Percentiles rank a stretch among this genome's conserved stretches.
These are phyloP conservation scores for Cichorium intybus DNA, from an alignment of 140 eudicot species.

Conservation along the genomic window DNA sequence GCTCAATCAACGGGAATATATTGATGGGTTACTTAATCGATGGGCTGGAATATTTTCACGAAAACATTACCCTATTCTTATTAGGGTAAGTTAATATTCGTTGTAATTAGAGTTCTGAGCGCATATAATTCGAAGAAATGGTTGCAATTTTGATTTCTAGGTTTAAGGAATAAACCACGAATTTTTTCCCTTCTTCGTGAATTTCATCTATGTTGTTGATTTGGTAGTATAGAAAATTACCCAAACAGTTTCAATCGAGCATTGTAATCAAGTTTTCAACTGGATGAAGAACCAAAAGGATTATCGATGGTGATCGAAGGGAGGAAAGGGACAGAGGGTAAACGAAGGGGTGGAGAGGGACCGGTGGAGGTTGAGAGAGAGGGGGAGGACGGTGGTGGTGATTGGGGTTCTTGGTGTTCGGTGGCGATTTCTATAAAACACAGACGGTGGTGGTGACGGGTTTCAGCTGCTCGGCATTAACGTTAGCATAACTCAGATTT, in stretches of 20 bases:
- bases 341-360: too few relatives aligned
- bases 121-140: neutral
- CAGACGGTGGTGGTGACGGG: too few relatives aligned
- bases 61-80: constrained; percentile 78
- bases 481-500: too few relatives aligned
- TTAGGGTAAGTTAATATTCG: constrained; percentile 40
- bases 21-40: constrained; percentile 71
- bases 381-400: too few relatives aligned
- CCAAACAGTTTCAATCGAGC: constrained; percentile 73
- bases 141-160: neutral
- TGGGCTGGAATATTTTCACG: constrained; percentile 87
- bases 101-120: neutral
- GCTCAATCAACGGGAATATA: constrained; percentile 56
- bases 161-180: too few relatives aligned
- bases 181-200: too few relatives aligned
- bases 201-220: constrained; percentile 3
- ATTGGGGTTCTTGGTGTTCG: too few relatives aligned
- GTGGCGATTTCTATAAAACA: too few relatives aligned
- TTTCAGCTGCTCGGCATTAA: too few relatives aligned
- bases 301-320: too few relatives aligned
- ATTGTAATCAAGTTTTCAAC: constrained; percentile 66
- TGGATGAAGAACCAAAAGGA: constrained; percentile 97
- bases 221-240: constrained; percentile 69
- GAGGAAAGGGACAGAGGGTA: too few relatives aligned
- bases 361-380: too few relatives aligned